Conservation (phyloP, 768 basidiomycete species). For the Termitomyces sp. region DNA sequence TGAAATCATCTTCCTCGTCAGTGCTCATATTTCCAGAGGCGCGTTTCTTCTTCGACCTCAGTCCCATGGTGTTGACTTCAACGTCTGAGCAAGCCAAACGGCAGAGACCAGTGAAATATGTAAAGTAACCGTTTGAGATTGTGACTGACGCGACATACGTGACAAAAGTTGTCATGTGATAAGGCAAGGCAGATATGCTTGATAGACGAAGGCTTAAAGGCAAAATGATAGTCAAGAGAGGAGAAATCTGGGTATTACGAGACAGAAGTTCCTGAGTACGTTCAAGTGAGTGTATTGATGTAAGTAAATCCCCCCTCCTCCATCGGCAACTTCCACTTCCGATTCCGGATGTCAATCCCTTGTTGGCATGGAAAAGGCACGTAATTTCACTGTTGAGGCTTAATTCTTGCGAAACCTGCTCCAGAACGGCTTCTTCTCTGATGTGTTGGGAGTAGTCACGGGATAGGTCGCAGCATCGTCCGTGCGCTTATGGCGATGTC, state of each 20-base stretch:
- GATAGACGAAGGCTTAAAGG: not conserved
- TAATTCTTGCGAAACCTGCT: slow-evolving; percentile 34
- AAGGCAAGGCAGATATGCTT: too few relatives aligned
- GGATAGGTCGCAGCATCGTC: slow-evolving; percentile 33
- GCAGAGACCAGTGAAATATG: too few relatives aligned
- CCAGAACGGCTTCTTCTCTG: slow-evolving; percentile 22
- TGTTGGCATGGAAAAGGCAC: too few relatives aligned
- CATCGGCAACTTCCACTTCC: not conserved
- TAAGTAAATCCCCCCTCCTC: not conserved
- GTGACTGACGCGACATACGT: too few relatives aligned
- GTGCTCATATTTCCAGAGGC: not conserved
- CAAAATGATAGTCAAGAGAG: not conserved
- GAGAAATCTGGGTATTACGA: not conserved
- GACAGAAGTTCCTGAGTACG: not conserved
- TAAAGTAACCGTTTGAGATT: too few relatives aligned
- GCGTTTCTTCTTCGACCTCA: not conserved
- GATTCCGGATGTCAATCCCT: not conserved
- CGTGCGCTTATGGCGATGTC: slow-evolving; percentile 52
- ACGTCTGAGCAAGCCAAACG: too few relatives aligned
- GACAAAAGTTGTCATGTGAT: too few relatives aligned
- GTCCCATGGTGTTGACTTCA: not conserved
- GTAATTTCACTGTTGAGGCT: not conserved
- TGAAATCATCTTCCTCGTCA: slow-evolving; percentile 8
- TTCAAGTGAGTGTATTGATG: not conserved
- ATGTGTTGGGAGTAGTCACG: slow-evolving; percentile 28